phyloP scores from a whole-genome alignment of 306 rosid genomes.

The Alnus rubra region DNA sequence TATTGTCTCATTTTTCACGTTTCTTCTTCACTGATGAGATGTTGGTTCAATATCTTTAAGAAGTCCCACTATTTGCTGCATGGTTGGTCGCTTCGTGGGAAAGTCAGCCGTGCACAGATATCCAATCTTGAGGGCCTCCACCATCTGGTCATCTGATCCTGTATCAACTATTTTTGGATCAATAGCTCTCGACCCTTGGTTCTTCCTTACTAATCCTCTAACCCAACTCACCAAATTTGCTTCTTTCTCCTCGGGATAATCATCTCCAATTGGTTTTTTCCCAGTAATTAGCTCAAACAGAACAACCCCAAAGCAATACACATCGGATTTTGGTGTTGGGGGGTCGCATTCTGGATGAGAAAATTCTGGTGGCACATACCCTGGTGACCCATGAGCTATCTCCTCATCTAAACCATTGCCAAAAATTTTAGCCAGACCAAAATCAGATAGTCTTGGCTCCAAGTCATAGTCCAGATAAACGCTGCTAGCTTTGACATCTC shows the following conservation, averaged over 20 bases:
- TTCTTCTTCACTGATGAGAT: slow-evolving; percentile 35
- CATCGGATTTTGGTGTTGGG: slow-evolving; percentile 88
- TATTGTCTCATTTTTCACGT: slow-evolving; percentile 15
- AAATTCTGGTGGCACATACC: slow-evolving; percentile 90
- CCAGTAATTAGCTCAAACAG: slow-evolving; percentile 86
- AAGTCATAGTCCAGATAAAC: slow-evolving; percentile 85
- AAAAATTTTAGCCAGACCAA: slow-evolving; percentile 86
- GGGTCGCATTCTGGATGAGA: slow-evolving; percentile 55
- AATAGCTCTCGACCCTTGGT: slow-evolving; percentile 60
- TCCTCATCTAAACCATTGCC: slow-evolving; percentile 85
- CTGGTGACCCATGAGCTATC: slow-evolving; percentile 69
- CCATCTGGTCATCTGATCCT: slow-evolving; percentile 68
- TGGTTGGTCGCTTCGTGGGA: slow-evolving; percentile 89
- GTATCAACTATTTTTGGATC: slow-evolving; percentile 76
- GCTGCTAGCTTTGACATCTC: slow-evolving; percentile 92
- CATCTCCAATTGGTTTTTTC: slow-evolving; percentile 85
- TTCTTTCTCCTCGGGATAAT: slow-evolving; percentile 74
- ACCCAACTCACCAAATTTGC: slow-evolving; percentile 86
- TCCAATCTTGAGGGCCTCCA: slow-evolving; percentile 90
- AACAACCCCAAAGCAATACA: slow-evolving; percentile 89
- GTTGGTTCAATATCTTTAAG: slow-evolving; percentile 85
- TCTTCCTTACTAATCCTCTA: slow-evolving; percentile 75
- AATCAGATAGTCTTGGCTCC: slow-evolving; percentile 94
- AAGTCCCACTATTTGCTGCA: slow-evolving; percentile 99
- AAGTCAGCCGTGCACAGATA: slow-evolving; percentile 95